Conservation (phyloP, 2,329 filamentous ascomycete species). For the Acrodontium crateriforme region DNA sequence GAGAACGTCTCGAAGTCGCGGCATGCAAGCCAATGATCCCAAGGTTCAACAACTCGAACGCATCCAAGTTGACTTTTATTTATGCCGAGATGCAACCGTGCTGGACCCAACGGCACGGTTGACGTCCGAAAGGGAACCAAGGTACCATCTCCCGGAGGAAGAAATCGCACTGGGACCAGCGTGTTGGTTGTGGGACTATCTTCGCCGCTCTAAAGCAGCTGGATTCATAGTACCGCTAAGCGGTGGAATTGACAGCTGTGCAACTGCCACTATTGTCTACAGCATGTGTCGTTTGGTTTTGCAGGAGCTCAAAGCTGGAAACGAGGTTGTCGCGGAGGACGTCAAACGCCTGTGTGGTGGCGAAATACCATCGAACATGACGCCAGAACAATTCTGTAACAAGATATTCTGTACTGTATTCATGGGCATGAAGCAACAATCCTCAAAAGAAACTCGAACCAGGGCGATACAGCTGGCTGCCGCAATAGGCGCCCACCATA, state of each 20-base stretch:
- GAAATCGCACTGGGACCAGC: slow-evolving; percentile 53
- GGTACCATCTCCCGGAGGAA: slow-evolving; percentile 50
- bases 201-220: slow-evolving; percentile 36
- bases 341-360: slow-evolving; percentile 39
- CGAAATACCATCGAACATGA: slow-evolving; percentile 32
- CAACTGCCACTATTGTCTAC: slow-evolving; percentile 37
- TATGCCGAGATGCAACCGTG: slow-evolving; percentile 19
- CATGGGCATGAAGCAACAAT: slow-evolving; percentile 55
- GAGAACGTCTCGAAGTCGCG: slow-evolving; percentile 42
- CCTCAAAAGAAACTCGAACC: slow-evolving; percentile 51
- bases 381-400: slow-evolving; percentile 45
- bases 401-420: slow-evolving; percentile 50
- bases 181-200: slow-evolving; percentile 54
- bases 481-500: slow-evolving; percentile 57
- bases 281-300: slow-evolving; percentile 41
- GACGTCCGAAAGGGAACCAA: slow-evolving; percentile 32
- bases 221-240: slow-evolving; percentile 45
- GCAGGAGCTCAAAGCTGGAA: slow-evolving; percentile 35
- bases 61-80: slow-evolving; percentile 30
- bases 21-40: slow-evolving; percentile 41
- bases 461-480: slow-evolving; percentile 48
- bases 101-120: slow-evolving; percentile 23
- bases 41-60: slow-evolving; percentile 33
- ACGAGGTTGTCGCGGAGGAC: slow-evolving; percentile 42
- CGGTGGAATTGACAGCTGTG: slow-evolving; percentile 48